Conservation (phyloP, 352 stramenopile genomes). For the Globisporangium nunn region DNA sequence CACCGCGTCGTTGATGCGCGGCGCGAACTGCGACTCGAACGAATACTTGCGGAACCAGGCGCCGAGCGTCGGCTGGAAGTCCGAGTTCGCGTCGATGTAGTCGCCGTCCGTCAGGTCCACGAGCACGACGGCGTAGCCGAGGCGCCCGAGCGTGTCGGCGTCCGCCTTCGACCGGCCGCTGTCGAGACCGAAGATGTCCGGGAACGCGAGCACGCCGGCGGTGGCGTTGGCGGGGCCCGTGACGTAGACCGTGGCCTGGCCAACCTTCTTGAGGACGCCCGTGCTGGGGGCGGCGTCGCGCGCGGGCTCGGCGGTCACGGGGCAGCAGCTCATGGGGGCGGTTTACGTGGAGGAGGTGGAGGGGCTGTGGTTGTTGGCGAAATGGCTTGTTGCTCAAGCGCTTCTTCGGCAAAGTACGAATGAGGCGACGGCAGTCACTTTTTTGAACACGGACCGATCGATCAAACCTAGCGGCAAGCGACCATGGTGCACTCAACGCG, state of each 20-base stretch:
- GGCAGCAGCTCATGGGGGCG: too few species aligned
- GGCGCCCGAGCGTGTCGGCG: conserved; percentile 59
- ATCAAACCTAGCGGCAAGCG: too few species aligned
- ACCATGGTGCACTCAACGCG: too few species aligned
- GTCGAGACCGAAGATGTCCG: conserved; percentile 75
- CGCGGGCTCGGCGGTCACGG: too few species aligned
- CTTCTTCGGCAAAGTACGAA: too few species aligned
- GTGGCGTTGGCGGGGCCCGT: conserved; percentile 56
- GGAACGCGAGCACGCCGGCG: conserved; percentile 58
- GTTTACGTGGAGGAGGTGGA: too few species aligned
- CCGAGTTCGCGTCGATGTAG: conserved; percentile 31
- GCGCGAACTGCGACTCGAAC: conserved; percentile 36
- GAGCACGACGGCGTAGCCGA: conserved; percentile 70
- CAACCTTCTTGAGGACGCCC: too few species aligned
- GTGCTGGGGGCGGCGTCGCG: too few species aligned
- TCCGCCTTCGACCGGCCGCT: conserved; percentile 77
- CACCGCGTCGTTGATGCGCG: conserved; percentile 65
- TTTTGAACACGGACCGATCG: too few species aligned
- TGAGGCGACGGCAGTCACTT: too few species aligned
- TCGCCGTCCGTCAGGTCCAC: conserved; percentile 61
- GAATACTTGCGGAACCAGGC: conserved; percentile 71
- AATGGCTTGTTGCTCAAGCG: too few species aligned
- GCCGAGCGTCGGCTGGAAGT: conserved; percentile 23
- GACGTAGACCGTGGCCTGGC: conserved; percentile 13
- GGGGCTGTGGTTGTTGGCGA: too few species aligned